These are phyloP conservation scores for Xylaria flabelliformis DNA, from an alignment of 495 filamentous ascomycete species.

Conservation along the genomic window DNA sequence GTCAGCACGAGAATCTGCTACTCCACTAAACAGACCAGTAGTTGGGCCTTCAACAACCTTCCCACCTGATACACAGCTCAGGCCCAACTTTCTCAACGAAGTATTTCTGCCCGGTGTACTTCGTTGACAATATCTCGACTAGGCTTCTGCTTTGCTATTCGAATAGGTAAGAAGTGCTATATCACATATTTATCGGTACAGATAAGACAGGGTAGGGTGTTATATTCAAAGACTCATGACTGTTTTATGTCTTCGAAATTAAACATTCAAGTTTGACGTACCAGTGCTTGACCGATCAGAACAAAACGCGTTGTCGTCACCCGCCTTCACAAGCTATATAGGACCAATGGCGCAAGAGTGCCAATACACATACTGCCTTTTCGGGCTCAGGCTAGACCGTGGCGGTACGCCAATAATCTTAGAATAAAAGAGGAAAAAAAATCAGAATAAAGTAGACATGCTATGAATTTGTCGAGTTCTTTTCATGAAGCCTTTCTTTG, in stretches of 20 bases:
- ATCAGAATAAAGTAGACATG: neutral
- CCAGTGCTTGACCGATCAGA: neutral
- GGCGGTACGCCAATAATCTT: neutral
- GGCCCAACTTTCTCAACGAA: neutral
- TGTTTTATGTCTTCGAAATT: conserved; percentile 4
- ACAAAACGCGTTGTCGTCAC: neutral
- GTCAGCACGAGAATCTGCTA: neutral
- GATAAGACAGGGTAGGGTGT: neutral
- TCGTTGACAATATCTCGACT: neutral
- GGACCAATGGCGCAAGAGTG: neutral
- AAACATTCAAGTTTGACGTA: neutral
- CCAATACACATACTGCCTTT: neutral
- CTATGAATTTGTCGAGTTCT: neutral
- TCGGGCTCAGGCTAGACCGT: neutral
- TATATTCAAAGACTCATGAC: neutral
- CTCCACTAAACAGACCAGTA: neutral
- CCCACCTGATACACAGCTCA: neutral
- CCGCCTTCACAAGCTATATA: neutral
- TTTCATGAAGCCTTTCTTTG: neutral
- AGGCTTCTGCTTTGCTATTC: neutral
- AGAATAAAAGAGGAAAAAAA: neutral
- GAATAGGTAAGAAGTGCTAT: neutral
- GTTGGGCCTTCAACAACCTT: neutral
- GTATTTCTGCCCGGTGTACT: neutral
- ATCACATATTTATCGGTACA: neutral